Base-by-base conservation (phyloP, 2,329 filamentous ascomycete genomes). In the Fusarium multiceps region DNA sequence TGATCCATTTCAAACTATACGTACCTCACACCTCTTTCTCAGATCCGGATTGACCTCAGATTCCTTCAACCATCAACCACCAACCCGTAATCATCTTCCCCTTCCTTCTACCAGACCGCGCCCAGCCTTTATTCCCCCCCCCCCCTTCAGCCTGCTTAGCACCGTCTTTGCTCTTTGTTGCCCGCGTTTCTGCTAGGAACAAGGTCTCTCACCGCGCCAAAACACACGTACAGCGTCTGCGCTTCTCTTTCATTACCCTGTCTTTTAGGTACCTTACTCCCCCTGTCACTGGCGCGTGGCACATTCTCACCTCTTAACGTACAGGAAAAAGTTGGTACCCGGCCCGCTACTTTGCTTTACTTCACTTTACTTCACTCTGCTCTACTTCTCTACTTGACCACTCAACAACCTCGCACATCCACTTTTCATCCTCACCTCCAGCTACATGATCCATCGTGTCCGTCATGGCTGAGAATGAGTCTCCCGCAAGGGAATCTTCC, bases 381-480 rank as follows among this genome's bases (percentile, higher is more conserved):
- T 34, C 32, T 34, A 18, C 32, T 34, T 34, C 32, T 34, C 16
- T 34, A 34, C 32, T 34, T 34, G 32, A 34, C 32, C 32, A 34
- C 32, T 34, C 16, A 34, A 34, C 30, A 21, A 53, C 62, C 28
- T 53, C 46, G 37, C 59, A 49, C 60, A 58, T 55, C 55, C 21
- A 11, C 47, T 28, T 50, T 45, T 54, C 45, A 18, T 46, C 47
- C 65, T 68, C 43, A 51, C 45, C 45, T 71, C 63, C 55, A 60
- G 47, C 66, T 78, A 78, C 74, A 80, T 80, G 78, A 75, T 49
- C 75, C 63, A 66, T 60, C 73, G 71, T 74, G 71, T 56, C 59
- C 53, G 71, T 66, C 78, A 82, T 81, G 80, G 75, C 78, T 76
- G 73, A 80, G 74, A 79, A 76, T 71, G 79, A 80, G 72, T 79